These are phyloP conservation scores for Pulicaria dysenterica DNA, from an alignment of 129 eudicot species.

Conservation along the genomic window DNA sequence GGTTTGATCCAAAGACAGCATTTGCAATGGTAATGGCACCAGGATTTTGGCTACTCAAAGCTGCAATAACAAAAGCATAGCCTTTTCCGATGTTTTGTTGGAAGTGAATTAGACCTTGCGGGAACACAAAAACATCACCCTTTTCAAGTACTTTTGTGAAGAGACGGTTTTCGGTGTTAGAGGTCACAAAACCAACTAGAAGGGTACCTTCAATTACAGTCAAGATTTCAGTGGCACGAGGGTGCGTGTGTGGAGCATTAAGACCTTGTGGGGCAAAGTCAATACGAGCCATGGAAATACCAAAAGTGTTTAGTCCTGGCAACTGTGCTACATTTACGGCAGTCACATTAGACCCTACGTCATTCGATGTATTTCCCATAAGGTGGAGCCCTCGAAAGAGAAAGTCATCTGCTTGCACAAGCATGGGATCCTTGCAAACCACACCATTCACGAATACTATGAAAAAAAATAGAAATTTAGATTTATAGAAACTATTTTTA, in stretches of 20 bases:
- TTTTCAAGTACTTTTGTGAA: constrained; percentile 30
- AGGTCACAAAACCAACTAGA: constrained; percentile 43
- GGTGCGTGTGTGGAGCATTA: constrained; percentile 44
- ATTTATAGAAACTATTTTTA: neutral
- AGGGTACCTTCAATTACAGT: constrained; percentile 36
- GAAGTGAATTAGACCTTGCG: constrained; percentile 46
- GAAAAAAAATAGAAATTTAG: neutral
- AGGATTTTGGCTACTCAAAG: constrained; percentile 47
- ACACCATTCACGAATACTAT: constrained; percentile 30
- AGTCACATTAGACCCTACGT: constrained; percentile 37
- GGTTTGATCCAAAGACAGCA: constrained; percentile 37
- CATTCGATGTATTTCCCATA: constrained; percentile 36
- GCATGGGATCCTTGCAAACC: constrained; percentile 31
- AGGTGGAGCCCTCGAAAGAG: constrained; percentile 34
- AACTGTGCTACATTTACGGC: constrained; percentile 21
- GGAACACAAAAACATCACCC: constrained; percentile 54
- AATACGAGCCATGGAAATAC: constrained; percentile 44
- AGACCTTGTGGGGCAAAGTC: constrained; percentile 45
- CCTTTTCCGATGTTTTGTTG: constrained; percentile 35
- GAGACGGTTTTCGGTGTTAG: constrained; percentile 46
- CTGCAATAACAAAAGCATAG: constrained; percentile 30
- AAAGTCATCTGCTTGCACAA: constrained; percentile 35
- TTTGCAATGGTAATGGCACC: constrained; percentile 41
- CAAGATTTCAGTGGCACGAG: constrained; percentile 41
- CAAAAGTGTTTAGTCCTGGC: constrained; percentile 48